Evolutionary conservation across 805 yeast species (phyloP), one percentile per base, ranked within the genome.

Genomic region (Kockiozyma suomiensis): DNA sequence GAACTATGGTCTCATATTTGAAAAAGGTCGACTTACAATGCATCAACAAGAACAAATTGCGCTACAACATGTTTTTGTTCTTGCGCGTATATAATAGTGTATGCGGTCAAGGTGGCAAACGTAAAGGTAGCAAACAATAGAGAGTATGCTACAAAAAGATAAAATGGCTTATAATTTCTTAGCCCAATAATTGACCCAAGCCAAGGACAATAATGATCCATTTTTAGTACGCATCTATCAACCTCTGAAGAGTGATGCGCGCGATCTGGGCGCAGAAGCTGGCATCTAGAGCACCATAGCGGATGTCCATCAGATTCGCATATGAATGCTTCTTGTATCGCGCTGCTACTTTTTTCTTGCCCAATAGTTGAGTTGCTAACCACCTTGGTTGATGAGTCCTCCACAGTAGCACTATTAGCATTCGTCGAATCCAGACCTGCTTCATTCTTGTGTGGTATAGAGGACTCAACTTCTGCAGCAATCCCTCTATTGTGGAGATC

Each of bases 141-240:
- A 21, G 56, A 37, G n/a, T 53, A 32, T 15, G 58, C 23, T 6
- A 66, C 48, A 47, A 66, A 85, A 62, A 82, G 84, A 2, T 85
- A 53, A 68, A 91, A 91, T 30, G 77, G 73, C 51, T 80, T 70
- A 70, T 84, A 83, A 72, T 93, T 92, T 40, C 75, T 71, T 59
- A 81, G 80, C 0, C 96, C 97, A 46, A 92, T 82, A 3, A 84
- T 82, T 0, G 79, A 71, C 0, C 96, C 96, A 0, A 93, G 73
- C 86, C 90, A 90, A 0, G 83, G 69, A 70, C 98, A 92, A 68
- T 79, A 86, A 71, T 92, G 98, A 73, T 92, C 64, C 78, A 88
- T 87, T 58, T 81, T 78, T 0, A 88, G 84, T 0, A 91, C 83
- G 69, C 96, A 90, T 25, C 73, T 69, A 1, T 78, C 79, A 54